Conservation (phyloP, 2,329 filamentous ascomycete genomes). For the Aspergillus sojae region DNA sequence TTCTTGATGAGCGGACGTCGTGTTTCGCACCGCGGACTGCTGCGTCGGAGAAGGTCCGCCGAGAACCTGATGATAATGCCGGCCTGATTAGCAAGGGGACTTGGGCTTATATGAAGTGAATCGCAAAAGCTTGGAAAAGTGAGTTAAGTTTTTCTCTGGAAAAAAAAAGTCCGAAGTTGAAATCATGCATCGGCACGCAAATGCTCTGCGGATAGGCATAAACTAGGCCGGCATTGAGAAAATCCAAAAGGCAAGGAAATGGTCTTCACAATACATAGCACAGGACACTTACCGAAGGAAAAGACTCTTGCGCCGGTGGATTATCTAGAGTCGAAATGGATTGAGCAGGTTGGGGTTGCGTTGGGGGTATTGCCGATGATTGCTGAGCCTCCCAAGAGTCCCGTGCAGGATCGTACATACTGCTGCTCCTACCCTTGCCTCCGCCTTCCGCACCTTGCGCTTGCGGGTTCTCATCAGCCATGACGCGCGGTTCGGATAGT, state of each 20-base stretch:
- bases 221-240: background rate
- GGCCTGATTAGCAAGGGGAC: background rate
- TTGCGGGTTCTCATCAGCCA: conserved; percentile 11
- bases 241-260: background rate
- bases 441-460: conserved; percentile 3
- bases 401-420: conserved; percentile 30
- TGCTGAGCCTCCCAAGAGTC: conserved; percentile 24
- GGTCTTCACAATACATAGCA: background rate
- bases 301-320: background rate
- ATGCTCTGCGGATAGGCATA: background rate
- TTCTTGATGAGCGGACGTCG: background rate
- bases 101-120: background rate
- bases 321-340: background rate
- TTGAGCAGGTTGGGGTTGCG: background rate
- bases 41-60: background rate
- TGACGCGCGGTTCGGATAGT: conserved; percentile 1
- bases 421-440: conserved; percentile 4
- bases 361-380: background rate
- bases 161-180: background rate
- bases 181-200: background rate
- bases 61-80: background rate
- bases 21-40: background rate
- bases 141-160: background rate
- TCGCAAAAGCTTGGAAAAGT: background rate
- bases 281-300: background rate